phyloP scores from a whole-genome alignment of 331 rosid species.

The Rosa hybrid region DNA sequence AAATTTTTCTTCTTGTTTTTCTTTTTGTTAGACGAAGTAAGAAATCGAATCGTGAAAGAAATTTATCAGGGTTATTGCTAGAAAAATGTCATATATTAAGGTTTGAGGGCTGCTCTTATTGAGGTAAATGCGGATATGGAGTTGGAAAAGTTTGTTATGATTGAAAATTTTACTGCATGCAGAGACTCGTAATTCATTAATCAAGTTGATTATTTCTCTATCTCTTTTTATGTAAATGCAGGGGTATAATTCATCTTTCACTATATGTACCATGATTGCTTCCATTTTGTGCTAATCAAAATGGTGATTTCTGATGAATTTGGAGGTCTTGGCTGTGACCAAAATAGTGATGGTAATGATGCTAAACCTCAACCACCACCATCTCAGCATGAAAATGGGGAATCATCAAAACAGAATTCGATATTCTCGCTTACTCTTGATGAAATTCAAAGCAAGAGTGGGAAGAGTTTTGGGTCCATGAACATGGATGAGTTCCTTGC shows the following conservation, averaged over 20 bases:
- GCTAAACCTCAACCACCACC: constrained; percentile 10
- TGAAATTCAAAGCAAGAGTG: constrained; percentile 56
- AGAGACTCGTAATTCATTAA: neutral
- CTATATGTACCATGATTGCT: neutral
- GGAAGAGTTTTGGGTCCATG: constrained; percentile 56
- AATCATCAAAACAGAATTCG: constrained; percentile 37
- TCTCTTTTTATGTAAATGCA: neutral
- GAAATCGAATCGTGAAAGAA: constrained; percentile 24
- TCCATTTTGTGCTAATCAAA: constrained; percentile 16
- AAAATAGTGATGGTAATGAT: constrained; percentile 1
- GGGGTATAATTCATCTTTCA: neutral
- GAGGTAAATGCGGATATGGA: neutral
- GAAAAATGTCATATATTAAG: neutral
- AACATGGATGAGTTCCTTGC: constrained; percentile 75
- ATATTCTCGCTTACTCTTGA: constrained; percentile 49
- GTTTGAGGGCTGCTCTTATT: neutral
- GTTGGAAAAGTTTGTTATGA: neutral
- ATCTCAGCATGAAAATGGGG: constrained; percentile 19
- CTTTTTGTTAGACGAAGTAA: neutral
- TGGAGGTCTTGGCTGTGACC: constrained; percentile 18
- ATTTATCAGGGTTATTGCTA: neutral
- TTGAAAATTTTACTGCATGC: neutral
- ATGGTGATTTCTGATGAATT: constrained; percentile 30
- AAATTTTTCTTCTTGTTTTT: neutral
- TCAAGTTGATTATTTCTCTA: neutral